phyloP scores from a whole-genome alignment of 352 stramenopile genomes.

The Pythium chondricola region DNA sequence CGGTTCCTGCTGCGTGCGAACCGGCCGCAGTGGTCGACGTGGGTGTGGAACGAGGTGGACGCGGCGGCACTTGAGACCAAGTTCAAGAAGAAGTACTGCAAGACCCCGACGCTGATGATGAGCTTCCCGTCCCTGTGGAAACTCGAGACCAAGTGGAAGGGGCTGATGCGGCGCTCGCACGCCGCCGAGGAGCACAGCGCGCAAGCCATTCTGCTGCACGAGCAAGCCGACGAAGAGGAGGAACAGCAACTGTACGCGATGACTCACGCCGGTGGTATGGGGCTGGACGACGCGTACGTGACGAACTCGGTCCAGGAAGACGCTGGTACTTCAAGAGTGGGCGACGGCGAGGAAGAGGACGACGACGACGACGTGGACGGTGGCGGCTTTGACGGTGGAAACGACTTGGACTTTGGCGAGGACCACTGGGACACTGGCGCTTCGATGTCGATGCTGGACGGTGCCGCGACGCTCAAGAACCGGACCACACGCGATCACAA shows the following conservation, averaged over 20 bases:
- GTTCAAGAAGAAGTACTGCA: conserved; percentile 61
- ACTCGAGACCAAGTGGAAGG: conserved; percentile 63
- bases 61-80: conserved; percentile 47
- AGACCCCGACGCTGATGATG: conserved; percentile 38
- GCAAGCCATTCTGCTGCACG: conserved; percentile 57
- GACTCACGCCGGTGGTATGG: conserved; percentile 20
- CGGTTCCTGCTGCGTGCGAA: conserved; percentile 49
- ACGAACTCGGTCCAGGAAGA: conserved; percentile 14
- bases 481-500: no score
- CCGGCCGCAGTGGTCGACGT: conserved; percentile 58
- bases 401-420: conserved; percentile 23
- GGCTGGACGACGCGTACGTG: conserved; percentile 25
- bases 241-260: conserved; percentile 49
- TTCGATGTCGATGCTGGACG: conserved; percentile 10
- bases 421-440: conserved; percentile 27
- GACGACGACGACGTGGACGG: conserved; percentile 28
- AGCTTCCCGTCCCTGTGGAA: conserved; percentile 53
- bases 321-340: no score
- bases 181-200: conserved; percentile 53
- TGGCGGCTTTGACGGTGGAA: conserved; percentile 18
- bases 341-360: conserved; percentile 25
- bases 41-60: conserved; percentile 58
- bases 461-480: conserved; percentile 9
- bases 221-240: conserved; percentile 61
- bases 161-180: conserved; percentile 36